These are phyloP conservation scores for Vaccinium macrocarpon DNA, from an alignment of 148 eudicot genomes.

Conservation along the genomic window DNA sequence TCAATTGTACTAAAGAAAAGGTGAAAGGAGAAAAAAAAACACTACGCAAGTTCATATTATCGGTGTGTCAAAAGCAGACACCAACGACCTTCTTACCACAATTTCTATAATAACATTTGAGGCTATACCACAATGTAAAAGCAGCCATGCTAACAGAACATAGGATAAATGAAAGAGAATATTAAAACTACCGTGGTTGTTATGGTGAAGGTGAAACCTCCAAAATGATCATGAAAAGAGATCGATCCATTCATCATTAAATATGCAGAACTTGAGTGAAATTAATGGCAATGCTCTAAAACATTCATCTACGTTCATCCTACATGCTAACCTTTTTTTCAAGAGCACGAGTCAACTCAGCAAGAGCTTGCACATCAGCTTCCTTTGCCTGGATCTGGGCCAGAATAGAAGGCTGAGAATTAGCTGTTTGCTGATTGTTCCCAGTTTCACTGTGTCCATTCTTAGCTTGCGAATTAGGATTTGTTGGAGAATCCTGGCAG, in stretches of 20 bases:
- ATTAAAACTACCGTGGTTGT: neutral
- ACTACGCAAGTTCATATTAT: neutral
- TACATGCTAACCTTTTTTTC: constrained; percentile 67
- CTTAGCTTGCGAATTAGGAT: constrained; percentile 44
- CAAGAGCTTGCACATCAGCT: constrained; percentile 89
- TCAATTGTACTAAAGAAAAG: neutral
- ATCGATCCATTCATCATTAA: neutral
- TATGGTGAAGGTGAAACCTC: neutral
- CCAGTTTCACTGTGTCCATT: constrained; percentile 36
- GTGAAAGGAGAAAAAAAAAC: neutral
- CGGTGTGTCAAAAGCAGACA: neutral
- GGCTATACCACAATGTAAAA: neutral
- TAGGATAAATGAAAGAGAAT: neutral
- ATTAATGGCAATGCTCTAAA: neutral
- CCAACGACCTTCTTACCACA: neutral
- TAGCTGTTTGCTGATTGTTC: constrained; percentile 42
- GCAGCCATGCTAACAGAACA: constrained; percentile 1
- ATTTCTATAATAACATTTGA: neutral
- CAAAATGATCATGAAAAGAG: neutral
- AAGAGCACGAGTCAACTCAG: constrained; percentile 81
- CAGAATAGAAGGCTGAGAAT: constrained; percentile 51
- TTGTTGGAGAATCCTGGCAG: constrained; percentile 44
- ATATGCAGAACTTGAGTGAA: neutral
- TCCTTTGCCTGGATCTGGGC: constrained; percentile 84
- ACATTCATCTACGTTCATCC: constrained; percentile 4